Evolutionary conservation across 2,329 filamentous ascomycete genomes (phyloP), one percentile per base, ranked within the genome.

Genomic region (Trichoderma lentiforme): DNA sequence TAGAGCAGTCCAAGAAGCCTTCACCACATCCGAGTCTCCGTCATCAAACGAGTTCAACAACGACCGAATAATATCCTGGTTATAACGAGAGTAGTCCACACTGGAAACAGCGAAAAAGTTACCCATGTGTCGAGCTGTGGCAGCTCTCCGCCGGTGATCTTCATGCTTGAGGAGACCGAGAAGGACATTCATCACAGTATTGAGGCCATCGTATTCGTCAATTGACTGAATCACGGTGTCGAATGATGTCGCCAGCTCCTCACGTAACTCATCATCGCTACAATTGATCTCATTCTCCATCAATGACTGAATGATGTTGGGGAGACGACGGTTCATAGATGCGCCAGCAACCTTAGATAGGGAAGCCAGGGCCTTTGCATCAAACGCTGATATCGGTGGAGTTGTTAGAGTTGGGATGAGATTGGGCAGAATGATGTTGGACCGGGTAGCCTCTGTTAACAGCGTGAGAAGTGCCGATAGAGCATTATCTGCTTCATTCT

Each of bases 401-500:
- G 93, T 92, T 72, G 97, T 93, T 36, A 99, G 88, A 2, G 95
- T 98, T 0, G 97, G 96, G 73, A 99, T 94, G 71, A 99, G 91
- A 81, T 97, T 98, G 24, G 96, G 97, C 72, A 99, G 85, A 77
- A 99, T 99, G 76, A 97, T 95, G 81, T 98, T 99, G 26, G 95
- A 97, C 74, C 96, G 89, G 8, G 94, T 96, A 18, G 93, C 91
- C 81, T 99, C 96, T 0, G 95, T 98, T 74, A 99, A 91, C 26
- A 99, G 88, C 0, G 96, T 99, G 74, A 99, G 88, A 57, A 99
- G 90, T 56, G 96, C 97, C 66, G 94, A 93, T 24, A 99, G 86
- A 11, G 96, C 96, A 81, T 98, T 97, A 76, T 97, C 92, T 39
- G 96, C 96, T 74, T 97, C 90, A 12, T 92, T 90, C 71, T 97